Evolutionary conservation across 768 basidiomycete genomes (phyloP).

Genomic region (Ramaria rubella): DNA sequence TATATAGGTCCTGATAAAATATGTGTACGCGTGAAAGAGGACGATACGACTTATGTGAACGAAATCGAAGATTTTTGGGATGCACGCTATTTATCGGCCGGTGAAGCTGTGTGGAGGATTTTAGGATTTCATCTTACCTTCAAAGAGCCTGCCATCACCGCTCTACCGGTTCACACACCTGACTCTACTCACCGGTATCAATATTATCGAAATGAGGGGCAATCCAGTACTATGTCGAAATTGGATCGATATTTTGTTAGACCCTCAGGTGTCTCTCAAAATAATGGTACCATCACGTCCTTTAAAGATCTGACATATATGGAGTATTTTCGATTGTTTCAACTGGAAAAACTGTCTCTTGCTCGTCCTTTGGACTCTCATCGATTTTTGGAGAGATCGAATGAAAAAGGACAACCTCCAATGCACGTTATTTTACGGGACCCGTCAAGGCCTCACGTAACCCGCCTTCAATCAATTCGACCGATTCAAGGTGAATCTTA

Average conservation of each 20-base stretch:
- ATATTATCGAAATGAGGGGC: constrained; percentile 15
- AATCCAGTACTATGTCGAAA: constrained; percentile 10
- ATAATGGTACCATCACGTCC: background rate
- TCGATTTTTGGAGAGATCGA: constrained; percentile 11
- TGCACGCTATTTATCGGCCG: constrained; percentile 29
- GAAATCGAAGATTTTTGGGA: constrained; percentile 33
- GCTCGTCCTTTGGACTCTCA: background rate
- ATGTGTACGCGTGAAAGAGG: too few relatives aligned
- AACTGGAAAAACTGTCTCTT: constrained; percentile 9
- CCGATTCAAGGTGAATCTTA: constrained; percentile 30
- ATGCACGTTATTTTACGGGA: constrained; percentile 18
- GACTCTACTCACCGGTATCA: constrained; percentile 15
- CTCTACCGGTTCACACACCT: constrained; percentile 28
- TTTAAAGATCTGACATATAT: constrained; percentile 16
- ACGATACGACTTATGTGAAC: too few relatives aligned
- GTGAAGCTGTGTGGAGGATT: constrained; percentile 33
- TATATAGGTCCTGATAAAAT: constrained; percentile 16
- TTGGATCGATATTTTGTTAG: constrained; percentile 19
- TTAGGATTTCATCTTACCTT: constrained; percentile 28
- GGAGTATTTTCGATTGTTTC: constrained; percentile 18
- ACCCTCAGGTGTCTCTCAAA: constrained; percentile 8
- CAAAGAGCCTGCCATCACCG: constrained; percentile 29
- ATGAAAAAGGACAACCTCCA: background rate
- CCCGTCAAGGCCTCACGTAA: constrained; percentile 14
- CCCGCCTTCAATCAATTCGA: constrained; percentile 18